These are phyloP conservation scores for Amorphotheca resinae DNA, from an alignment of 495 filamentous ascomycete genomes.

Conservation along the genomic window DNA sequence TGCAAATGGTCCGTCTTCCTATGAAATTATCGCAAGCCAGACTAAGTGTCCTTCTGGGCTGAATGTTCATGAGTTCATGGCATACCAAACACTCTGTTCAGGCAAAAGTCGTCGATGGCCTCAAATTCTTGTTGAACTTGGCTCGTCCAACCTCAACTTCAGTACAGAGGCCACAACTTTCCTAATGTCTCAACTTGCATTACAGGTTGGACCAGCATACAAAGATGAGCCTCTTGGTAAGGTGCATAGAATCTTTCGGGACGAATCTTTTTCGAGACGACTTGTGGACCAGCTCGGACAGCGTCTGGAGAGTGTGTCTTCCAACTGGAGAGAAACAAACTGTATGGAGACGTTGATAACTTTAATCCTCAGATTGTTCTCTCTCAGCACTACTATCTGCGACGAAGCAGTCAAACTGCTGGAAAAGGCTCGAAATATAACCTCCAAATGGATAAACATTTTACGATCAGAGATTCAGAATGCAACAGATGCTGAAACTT, in stretches of 20 bases:
- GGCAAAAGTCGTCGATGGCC: slow-evolving; percentile 36
- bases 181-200: slow-evolving; percentile 30
- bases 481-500: slow-evolving; percentile 26
- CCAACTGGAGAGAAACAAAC: slow-evolving; percentile 37
- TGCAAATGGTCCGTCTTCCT: slow-evolving; percentile 34
- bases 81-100: slow-evolving; percentile 34
- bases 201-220: slow-evolving; percentile 33
- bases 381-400: slow-evolving; percentile 2
- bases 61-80: slow-evolving; percentile 36
- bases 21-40: slow-evolving; percentile 43
- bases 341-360: slow-evolving; percentile 38
- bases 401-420: slow-evolving; percentile 11
- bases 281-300: slow-evolving; percentile 30
- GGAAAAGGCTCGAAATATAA: slow-evolving; percentile 12
- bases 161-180: slow-evolving; percentile 31
- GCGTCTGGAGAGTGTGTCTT: slow-evolving; percentile 27
- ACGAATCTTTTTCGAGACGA: slow-evolving; percentile 30
- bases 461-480: slow-evolving; percentile 33
- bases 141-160: slow-evolving; percentile 40
- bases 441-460: slow-evolving; percentile 29
- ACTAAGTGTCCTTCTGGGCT: slow-evolving; percentile 33
- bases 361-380: slow-evolving; percentile 24
- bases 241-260: slow-evolving; percentile 33
- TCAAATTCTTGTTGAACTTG: slow-evolving; percentile 36
- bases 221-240: slow-evolving; percentile 24